Conservation (phyloP, 148 eudicot genomes). For the Polygonum maritimum region DNA sequence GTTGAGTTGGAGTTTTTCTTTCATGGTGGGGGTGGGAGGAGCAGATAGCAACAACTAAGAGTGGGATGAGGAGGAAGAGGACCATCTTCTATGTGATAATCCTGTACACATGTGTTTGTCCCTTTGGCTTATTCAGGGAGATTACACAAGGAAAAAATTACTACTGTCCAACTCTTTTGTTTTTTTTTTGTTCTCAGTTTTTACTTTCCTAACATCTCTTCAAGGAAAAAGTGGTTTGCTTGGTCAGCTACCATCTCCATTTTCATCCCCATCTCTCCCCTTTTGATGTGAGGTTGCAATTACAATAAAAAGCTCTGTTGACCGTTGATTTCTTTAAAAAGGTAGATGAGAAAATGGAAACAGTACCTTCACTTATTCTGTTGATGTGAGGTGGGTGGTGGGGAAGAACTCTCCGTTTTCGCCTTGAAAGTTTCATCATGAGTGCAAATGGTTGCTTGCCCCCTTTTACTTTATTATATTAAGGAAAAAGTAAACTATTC, state of each 20-base stretch:
- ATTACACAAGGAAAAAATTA: not conserved
- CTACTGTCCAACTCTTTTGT: not conserved
- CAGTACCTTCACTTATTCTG: constrained; percentile 7
- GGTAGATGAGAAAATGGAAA: constrained; percentile 6
- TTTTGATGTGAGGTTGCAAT: constrained; percentile 4
- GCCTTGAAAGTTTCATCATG: constrained; percentile 14
- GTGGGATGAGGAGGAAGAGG: constrained; percentile 7
- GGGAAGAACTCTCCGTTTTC: not conserved
- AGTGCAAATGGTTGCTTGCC: constrained; percentile 9
- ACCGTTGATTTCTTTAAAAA: constrained; percentile 15
- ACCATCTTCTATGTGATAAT: not conserved
- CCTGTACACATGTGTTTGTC: not conserved
- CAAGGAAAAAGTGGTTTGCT: constrained; percentile 10
- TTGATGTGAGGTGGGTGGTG: constrained; percentile 14
- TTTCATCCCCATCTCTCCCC: constrained; percentile 14
- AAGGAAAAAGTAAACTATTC: constrained; percentile 10
- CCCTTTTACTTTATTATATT: constrained; percentile 9
- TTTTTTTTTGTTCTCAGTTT: not conserved
- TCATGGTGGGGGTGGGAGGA: constrained; percentile 6
- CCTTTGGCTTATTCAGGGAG: not conserved
- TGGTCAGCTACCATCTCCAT: constrained; percentile 13
- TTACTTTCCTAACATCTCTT: constrained; percentile 5
- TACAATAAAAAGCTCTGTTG: not conserved
- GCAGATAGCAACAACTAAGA: not conserved
- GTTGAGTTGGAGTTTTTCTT: not conserved